Evolutionary conservation across 306 rosid species (phyloP).

Genomic region (Acacia confusa): DNA sequence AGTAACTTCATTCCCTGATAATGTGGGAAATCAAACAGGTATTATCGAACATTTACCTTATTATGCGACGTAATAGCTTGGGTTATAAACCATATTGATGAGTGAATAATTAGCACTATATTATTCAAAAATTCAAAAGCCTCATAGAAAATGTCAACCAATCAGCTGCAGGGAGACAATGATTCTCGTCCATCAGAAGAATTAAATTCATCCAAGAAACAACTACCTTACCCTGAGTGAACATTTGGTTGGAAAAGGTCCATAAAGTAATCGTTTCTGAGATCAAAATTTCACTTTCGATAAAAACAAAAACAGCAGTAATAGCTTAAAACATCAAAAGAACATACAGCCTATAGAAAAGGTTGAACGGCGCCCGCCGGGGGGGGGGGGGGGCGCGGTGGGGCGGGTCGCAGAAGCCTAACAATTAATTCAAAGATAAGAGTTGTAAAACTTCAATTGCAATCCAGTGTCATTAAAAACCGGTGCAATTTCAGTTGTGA

Average conservation of each 20-base stretch:
- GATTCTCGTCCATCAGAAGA: constrained; percentile 1
- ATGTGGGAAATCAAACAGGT: background rate
- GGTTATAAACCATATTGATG: background rate
- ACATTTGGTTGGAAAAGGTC: background rate
- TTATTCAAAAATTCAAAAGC: background rate
- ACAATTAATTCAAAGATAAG: constrained; percentile 20
- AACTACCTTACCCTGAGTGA: background rate
- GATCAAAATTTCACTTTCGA: constrained; percentile 19
- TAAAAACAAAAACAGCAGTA: constrained; percentile 3
- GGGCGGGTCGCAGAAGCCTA: constrained; percentile 6
- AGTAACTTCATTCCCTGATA: background rate
- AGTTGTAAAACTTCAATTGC: constrained; percentile 6
- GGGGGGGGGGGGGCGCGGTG: background rate
- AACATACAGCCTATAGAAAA: background rate
- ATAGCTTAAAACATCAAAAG: background rate
- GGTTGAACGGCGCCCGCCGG: too few relatives aligned
- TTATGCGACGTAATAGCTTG: background rate
- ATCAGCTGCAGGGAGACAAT: background rate
- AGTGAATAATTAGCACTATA: constrained; percentile 7
- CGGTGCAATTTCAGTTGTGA: background rate
- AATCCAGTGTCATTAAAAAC: constrained; percentile 14
- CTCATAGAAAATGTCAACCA: constrained; percentile 15
- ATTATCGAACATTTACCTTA: background rate
- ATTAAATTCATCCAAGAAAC: constrained; percentile 1
- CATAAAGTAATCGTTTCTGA: constrained; percentile 1